Evolutionary conservation across 179 eudicot genomes (phyloP), one percentile per base, ranked within the genome.

Genomic region (Spinacia oleracea): DNA sequence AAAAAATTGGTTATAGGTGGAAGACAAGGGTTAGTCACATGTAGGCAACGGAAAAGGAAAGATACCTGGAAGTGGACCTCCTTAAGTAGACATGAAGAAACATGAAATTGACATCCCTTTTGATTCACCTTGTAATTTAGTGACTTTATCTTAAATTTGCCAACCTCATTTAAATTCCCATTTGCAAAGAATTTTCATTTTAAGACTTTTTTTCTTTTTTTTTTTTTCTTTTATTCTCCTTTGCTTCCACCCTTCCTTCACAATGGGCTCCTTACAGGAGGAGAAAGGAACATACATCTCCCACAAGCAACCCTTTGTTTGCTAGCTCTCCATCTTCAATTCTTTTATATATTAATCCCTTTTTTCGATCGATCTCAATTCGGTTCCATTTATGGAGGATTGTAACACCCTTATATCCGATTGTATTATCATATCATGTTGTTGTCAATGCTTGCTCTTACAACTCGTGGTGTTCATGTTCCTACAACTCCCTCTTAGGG

Each of bases 371-470:
- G 40, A 38, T 59, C 62, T 63, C 32, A 27, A 9, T 35, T 35
- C 55, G 56, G 45, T 70, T 29, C 43, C 20, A 60, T n/a, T n/a
- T n/a, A n/a, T 88, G 95, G 97, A 90, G 82, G 94, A 90, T 62
- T 59, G 77, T 11, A 89, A 85, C 83, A 38, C 83, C 64, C 79
- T 89, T 11, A 84, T 88, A 5, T 87, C 92, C 0, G 97, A 94
- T 64, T 92, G 97, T 74, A 58, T 91, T 10, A 92, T 93, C 68
- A 77, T 94, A 63, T 87, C 89, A 0, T 94, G 98, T 8, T 94
- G 97, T 72, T 92, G 97, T 82, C 94, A 90, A 43, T 91, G 96
- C 87, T 74, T 94, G 88, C 64, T 91, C 68, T 60, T 94, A 6
- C 91, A 90, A 72, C 63, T 91, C 40, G 18, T 85, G 12, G 77